These are phyloP conservation scores for Acer yangbiense DNA, from an alignment of 345 rosid genomes.

Conservation along the genomic window DNA sequence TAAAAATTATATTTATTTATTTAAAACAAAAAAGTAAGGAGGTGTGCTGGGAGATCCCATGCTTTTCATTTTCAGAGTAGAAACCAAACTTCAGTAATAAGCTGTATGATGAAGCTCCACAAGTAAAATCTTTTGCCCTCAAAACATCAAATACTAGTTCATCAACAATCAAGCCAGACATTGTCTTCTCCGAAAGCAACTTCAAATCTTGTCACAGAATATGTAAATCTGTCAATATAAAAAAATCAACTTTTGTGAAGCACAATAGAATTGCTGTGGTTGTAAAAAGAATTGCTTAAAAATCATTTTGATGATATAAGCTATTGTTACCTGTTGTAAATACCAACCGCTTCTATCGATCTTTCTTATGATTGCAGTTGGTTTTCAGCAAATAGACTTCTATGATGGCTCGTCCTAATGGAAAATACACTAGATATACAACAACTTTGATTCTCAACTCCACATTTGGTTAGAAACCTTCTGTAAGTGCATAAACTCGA, in stretches of 20 bases:
- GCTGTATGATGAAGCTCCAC: slow-evolving; percentile 56
- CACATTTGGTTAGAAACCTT: slow-evolving; percentile 55
- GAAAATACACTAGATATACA: not conserved
- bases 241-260: slow-evolving; percentile 19
- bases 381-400: not conserved
- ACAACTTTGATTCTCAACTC: slow-evolving; percentile 6
- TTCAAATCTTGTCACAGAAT: slow-evolving; percentile 59
- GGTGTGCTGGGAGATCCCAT: too few species aligned
- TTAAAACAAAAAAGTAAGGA: too few species aligned
- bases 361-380: not conserved
- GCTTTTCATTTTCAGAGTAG: too few species aligned
- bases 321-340: too few species aligned
- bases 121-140: slow-evolving; percentile 69
- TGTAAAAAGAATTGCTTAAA: not conserved
- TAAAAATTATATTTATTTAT: too few species aligned
- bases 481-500: slow-evolving; percentile 77
- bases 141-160: slow-evolving; percentile 58
- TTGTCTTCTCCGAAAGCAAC: slow-evolving; percentile 91
- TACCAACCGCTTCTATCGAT: not conserved
- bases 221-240: slow-evolving; percentile 59
- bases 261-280: not conserved
- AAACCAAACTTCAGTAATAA: too few species aligned
- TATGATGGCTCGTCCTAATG: not conserved
- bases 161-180: slow-evolving; percentile 64
- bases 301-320: not conserved